Evolutionary conservation across 768 basidiomycete species (phyloP).

Genomic region (Rhodocollybia butyracea): DNA sequence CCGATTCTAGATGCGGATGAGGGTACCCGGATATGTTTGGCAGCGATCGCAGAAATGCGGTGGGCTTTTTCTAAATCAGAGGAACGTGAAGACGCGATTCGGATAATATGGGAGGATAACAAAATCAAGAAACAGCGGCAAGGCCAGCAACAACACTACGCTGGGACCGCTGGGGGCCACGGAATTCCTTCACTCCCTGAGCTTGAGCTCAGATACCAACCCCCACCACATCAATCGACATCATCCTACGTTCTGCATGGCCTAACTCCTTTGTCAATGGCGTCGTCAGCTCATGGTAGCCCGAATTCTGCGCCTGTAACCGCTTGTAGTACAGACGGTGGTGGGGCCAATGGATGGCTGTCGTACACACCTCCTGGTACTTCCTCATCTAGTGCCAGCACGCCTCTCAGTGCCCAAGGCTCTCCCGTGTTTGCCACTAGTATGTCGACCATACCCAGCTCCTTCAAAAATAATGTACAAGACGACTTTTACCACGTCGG

Average conservation of each 20-base stretch:
- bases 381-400: constrained; percentile 45
- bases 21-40: constrained; percentile 55
- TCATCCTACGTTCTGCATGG: constrained; percentile 18
- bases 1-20: constrained; percentile 34
- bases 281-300: constrained; percentile 14
- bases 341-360: constrained; percentile 50
- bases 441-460: constrained; percentile 21
- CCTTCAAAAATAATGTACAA: constrained; percentile 33
- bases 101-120: constrained; percentile 47
- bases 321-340: constrained; percentile 45
- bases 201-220: constrained; percentile 8
- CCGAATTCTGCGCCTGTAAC: constrained; percentile 52
- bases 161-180: neutral
- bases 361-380: constrained; percentile 64
- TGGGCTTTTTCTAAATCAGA: constrained; percentile 79
- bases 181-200: neutral
- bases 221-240: constrained; percentile 17
- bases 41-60: constrained; percentile 75
- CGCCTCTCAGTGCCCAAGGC: constrained; percentile 34
- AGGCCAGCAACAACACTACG: neutral
- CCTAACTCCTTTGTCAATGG: constrained; percentile 1
- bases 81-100: constrained; percentile 64
- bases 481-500: constrained; percentile 37
- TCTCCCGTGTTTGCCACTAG: constrained; percentile 40
- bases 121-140: constrained; percentile 27